Conservation (phyloP, 768 basidiomycete genomes). For the Plicaturopsis crispa region DNA sequence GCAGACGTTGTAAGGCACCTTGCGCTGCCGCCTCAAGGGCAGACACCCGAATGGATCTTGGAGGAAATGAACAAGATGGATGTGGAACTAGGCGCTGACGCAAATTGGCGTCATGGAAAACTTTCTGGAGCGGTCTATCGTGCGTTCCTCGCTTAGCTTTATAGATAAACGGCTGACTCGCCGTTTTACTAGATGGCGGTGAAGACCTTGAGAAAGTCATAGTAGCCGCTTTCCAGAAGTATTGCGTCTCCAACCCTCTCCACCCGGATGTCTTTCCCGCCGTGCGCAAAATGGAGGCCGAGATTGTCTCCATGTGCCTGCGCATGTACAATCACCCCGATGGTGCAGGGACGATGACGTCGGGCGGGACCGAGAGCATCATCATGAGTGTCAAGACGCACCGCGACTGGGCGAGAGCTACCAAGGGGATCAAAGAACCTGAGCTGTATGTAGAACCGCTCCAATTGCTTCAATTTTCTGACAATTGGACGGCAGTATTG, state of each 20-base stretch:
- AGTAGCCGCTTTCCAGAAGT: slow-evolving; percentile 72
- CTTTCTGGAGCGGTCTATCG: slow-evolving; percentile 85
- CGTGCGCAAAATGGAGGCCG: slow-evolving; percentile 94
- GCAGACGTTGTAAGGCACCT: slow-evolving; percentile 58
- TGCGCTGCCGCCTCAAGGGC: slow-evolving; percentile 55
- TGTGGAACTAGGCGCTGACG: slow-evolving; percentile 33
- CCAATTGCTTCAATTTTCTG: not conserved
- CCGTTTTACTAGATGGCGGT: slow-evolving; percentile 56
- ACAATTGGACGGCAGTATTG: slow-evolving; percentile 41
- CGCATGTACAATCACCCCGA: slow-evolving; percentile 77
- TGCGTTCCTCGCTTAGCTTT: slow-evolving; percentile 26
- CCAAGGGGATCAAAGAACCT: slow-evolving; percentile 84
- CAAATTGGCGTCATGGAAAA: slow-evolving; percentile 64
- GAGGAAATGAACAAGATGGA: slow-evolving; percentile 82
- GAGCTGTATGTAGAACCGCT: slow-evolving; percentile 58
- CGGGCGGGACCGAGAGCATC: slow-evolving; percentile 94
- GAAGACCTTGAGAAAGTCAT: slow-evolving; percentile 75
- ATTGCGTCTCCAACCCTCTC: slow-evolving; percentile 82
- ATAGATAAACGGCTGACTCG: not conserved
- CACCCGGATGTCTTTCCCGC: slow-evolving; percentile 94
- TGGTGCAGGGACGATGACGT: slow-evolving; percentile 89
- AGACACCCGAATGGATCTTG: slow-evolving; percentile 64
- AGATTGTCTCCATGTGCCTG: slow-evolving; percentile 84
- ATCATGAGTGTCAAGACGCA: slow-evolving; percentile 94
- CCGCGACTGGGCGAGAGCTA: slow-evolving; percentile 81